A percentile compares a stretch with the other conserved stretches of the same genome.
These are phyloP conservation scores for Erythrobasidium yunnanense DNA, from an alignment of 768 basidiomycete genomes.

Conservation along the genomic window DNA sequence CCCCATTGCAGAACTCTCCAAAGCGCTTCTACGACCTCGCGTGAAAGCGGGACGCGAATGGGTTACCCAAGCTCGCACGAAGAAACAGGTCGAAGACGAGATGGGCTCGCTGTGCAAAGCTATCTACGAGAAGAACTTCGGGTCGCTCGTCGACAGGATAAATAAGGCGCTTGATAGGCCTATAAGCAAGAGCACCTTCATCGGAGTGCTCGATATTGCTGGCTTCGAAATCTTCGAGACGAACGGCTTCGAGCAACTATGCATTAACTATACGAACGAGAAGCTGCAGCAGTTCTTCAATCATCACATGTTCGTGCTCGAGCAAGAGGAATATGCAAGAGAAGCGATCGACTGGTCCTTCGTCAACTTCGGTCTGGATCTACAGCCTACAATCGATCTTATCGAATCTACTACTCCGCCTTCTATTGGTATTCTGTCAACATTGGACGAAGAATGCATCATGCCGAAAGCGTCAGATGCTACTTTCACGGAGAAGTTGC, in stretches of 20 bases:
- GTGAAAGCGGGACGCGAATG: constrained; percentile 92
- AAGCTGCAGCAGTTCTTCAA: constrained; percentile 97
- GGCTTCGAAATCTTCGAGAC: constrained; percentile 77
- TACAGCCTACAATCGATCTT: constrained; percentile 96
- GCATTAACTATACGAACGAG: constrained; percentile 99
- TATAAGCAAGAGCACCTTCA: constrained; percentile 74
- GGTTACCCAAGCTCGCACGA: constrained; percentile 85
- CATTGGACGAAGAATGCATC: constrained; percentile 94
- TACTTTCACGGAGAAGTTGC: constrained; percentile 87
- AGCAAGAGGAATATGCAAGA: constrained; percentile 94
- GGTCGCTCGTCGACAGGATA: constrained; percentile 82
- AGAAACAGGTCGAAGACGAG: constrained; percentile 85
- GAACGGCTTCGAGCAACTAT: constrained; percentile 75
- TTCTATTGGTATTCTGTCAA: constrained; percentile 74
- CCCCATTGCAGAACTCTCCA: constrained; percentile 72
- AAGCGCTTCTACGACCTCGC: constrained; percentile 75
- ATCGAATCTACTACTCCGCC: constrained; percentile 66
- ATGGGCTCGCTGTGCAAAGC: constrained; percentile 84
- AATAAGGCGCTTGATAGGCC: constrained; percentile 90
- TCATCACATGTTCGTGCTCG: constrained; percentile 98
- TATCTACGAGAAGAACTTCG: constrained; percentile 93
- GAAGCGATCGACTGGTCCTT: constrained; percentile 97
- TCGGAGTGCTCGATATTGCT: constrained; percentile 96
- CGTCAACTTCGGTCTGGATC: constrained; percentile 90
- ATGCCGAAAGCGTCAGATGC: constrained; percentile 97